Evolutionary conservation across 345 rosid species (phyloP).

Genomic region (Firmiana major): DNA sequence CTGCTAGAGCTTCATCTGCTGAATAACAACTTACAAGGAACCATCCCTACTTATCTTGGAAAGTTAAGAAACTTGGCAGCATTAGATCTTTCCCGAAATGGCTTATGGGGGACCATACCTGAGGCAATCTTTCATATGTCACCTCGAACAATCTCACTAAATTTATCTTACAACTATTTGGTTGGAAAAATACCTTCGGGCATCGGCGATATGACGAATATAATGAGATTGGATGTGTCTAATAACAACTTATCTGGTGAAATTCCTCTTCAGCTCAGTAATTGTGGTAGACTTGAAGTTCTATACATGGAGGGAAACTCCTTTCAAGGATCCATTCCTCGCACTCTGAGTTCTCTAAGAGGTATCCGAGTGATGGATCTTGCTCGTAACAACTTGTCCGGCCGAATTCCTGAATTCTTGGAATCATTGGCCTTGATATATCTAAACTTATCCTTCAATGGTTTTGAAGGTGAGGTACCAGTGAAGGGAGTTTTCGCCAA

Average conservation of each 20-base stretch:
- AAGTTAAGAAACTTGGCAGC: not conserved
- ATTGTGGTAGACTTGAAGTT: not conserved
- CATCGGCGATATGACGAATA: constrained; percentile 2
- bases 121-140: not conserved
- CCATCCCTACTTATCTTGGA: constrained; percentile 20
- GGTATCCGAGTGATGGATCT: constrained; percentile 16
- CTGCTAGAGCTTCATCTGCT: not conserved
- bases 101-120: constrained; percentile 22
- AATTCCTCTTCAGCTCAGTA: constrained; percentile 16
- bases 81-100: constrained; percentile 18
- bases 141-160: not conserved
- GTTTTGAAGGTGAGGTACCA: constrained; percentile 27
- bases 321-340: constrained; percentile 22
- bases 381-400: constrained; percentile 20
- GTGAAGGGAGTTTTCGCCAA: constrained; percentile 22
- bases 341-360: constrained; percentile 7
- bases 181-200: not conserved
- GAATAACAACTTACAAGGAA: constrained; percentile 14
- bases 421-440: not conserved
- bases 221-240: constrained; percentile 16
- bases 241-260: constrained; percentile 17
- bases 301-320: constrained; percentile 8
- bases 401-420: constrained; percentile 16
- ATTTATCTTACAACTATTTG: constrained; percentile 20
- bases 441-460: constrained; percentile 27